phyloP scores from a whole-genome alignment of 257 asterid species.

The Fraxinus excelsior region DNA sequence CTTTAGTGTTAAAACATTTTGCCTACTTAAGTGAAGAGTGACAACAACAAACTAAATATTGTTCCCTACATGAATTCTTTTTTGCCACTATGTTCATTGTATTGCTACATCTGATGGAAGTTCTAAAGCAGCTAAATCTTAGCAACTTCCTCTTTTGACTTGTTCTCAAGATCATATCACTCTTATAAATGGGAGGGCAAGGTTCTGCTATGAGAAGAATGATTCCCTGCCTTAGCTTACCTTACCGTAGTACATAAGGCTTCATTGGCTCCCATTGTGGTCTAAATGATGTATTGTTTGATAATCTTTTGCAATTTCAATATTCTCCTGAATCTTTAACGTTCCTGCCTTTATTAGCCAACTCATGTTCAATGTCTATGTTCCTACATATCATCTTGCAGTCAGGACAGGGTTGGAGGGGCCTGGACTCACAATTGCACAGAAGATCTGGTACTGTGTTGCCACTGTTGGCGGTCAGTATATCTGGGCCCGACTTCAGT shows the following conservation, averaged over 20 bases:
- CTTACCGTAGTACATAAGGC: background rate
- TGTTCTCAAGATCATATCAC: background rate
- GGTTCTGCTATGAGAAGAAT: background rate
- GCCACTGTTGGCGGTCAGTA: conserved; percentile 97
- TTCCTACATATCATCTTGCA: conserved; percentile 30
- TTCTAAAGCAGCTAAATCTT: background rate
- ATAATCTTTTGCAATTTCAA: conserved; percentile 1
- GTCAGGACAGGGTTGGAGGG: conserved; percentile 88
- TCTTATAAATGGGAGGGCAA: background rate
- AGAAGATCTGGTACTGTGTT: conserved; percentile 88
- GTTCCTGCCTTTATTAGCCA: background rate
- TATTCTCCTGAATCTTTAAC: background rate
- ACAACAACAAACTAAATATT: background rate
- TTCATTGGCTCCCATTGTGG: background rate
- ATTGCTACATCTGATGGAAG: background rate
- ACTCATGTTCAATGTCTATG: conserved; percentile 17
- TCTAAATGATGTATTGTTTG: background rate
- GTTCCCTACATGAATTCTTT: background rate
- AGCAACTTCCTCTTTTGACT: background rate
- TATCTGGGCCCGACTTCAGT: conserved; percentile 86
- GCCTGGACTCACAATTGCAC: conserved; percentile 82
- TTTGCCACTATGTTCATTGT: background rate
- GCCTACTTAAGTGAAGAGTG: background rate
- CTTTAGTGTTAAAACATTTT: background rate
- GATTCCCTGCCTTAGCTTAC: background rate